Evolutionary conservation across 495 filamentous ascomycete genomes (phyloP).

Genomic region (Podospora pseudocomata): DNA sequence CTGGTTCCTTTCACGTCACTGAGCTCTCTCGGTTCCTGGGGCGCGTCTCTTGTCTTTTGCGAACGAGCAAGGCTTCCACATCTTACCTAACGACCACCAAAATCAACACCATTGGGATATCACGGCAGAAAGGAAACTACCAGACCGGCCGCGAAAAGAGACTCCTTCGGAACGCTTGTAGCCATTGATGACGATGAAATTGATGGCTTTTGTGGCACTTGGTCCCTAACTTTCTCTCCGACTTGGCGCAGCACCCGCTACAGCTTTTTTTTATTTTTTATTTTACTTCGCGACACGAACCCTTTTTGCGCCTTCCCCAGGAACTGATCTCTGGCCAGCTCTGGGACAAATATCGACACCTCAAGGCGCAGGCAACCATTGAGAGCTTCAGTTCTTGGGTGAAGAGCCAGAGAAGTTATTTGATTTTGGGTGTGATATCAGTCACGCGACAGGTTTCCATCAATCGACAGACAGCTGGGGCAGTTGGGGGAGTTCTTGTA

Average conservation of each 20-base stretch:
- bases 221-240: slow-evolving; percentile 8
- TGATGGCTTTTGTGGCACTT: slow-evolving; percentile 12
- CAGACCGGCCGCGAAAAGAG: neutral
- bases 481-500: neutral
- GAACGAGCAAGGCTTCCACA: slow-evolving; percentile 7
- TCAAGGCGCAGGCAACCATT: neutral
- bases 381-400: neutral
- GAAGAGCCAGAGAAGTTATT: neutral
- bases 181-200: slow-evolving; percentile 11
- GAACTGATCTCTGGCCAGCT: neutral
- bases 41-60: slow-evolving; percentile 8
- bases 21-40: neutral
- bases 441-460: neutral
- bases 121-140: neutral
- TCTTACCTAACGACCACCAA: slow-evolving; percentile 6
- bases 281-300: neutral
- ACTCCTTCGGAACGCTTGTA: neutral
- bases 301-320: neutral
- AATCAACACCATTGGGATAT: slow-evolving; percentile 4
- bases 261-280: neutral
- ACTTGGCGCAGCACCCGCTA: slow-evolving; percentile 4
- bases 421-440: neutral
- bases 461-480: neutral
- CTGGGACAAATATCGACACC: neutral
- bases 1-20: slow-evolving; percentile 24